Base-by-base conservation (phyloP, 2,329 filamentous ascomycete genomes). In the Neophaeococcomyces mojaviensis region DNA sequence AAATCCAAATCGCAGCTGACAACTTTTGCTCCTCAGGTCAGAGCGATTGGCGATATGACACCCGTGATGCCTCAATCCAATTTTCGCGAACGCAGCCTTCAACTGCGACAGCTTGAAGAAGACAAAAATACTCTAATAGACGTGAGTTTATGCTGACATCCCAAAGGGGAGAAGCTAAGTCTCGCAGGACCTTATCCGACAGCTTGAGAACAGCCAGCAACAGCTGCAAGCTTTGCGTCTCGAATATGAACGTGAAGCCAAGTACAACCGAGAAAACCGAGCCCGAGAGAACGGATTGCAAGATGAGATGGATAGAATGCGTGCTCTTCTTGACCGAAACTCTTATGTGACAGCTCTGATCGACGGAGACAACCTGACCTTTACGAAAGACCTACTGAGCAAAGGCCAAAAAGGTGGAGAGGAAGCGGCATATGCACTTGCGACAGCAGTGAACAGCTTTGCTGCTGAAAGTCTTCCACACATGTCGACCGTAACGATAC, bases 291-390 rank as follows among this genome's bases (percentile, higher is more conserved):
- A 68, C 54, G 63, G 70, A 49, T 58, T 72, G 51, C 70, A 69
- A 61, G 62, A 71, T 26, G 35, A 39, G 36, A 39, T 42, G 45
- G 20, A n/a, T 20, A 31, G 16, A 15, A 44, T 44, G 33, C 41
- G 41, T 34, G 20, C 50, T 48, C 37, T 54, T 22, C 53, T 73
- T 70, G 68, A 73, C 42, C 69, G 70, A 44, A 72, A 78, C 59
- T 69, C 74, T 3, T 78, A 74, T 53, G 64, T 78, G 33, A 59
- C 76, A 13, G 65, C 76, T 26, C 63, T 79, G 30, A 65, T 79
- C 39, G 76, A 79, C 53, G 76, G 73, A 33, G 73, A 78, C 52
- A 72, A 69, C 36, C 71, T 76, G 60, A 68, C 78, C 50, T 79
- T 79, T 54, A 62, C 66, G 36, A 71, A 78, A 45, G 64, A 73